Conservation (phyloP, 2,329 filamentous ascomycete genomes). For the Talaromyces sp. region DNA sequence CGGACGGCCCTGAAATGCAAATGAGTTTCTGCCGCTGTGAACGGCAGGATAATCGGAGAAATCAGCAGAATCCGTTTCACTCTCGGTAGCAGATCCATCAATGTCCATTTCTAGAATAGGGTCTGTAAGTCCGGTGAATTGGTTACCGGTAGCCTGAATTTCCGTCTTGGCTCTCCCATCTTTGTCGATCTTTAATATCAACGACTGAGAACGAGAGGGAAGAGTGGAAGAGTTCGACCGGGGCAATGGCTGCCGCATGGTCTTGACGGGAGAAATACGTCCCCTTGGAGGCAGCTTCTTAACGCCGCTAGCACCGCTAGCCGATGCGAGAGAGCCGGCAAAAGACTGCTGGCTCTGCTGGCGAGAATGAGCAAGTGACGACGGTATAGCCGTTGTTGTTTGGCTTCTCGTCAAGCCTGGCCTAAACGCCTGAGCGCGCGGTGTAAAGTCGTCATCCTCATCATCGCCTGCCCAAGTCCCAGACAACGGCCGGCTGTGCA, state of each 20-base stretch:
- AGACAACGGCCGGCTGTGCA: slow-evolving; percentile 19
- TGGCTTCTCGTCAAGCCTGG: slow-evolving; percentile 35
- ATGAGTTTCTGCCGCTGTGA: slow-evolving; percentile 34
- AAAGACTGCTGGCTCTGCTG: slow-evolving; percentile 22
- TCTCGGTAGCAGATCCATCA: slow-evolving; percentile 39
- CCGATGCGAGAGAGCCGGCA: slow-evolving; percentile 26
- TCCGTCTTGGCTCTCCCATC: slow-evolving; percentile 44
- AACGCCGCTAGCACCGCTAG: slow-evolving; percentile 29
- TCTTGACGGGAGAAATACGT: slow-evolving; percentile 36
- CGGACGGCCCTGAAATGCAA: slow-evolving; percentile 30
- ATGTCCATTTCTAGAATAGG: slow-evolving; percentile 32
- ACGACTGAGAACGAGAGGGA: slow-evolving; percentile 33
- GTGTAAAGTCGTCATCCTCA: slow-evolving; percentile 30
- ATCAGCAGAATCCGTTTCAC: slow-evolving; percentile 36
- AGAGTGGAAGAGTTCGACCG: slow-evolving; percentile 26
- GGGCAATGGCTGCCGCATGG: slow-evolving; percentile 25
- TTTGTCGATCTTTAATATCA: slow-evolving; percentile 43
- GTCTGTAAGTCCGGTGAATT: slow-evolving; percentile 28
- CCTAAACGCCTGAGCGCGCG: slow-evolving; percentile 24
- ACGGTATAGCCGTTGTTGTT: slow-evolving; percentile 32
- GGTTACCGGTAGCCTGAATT: slow-evolving; percentile 29
- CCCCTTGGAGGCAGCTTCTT: slow-evolving; percentile 39
- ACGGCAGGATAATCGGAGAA: slow-evolving; percentile 33
- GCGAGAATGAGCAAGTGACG: slow-evolving; percentile 21
- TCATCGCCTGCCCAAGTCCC: slow-evolving; percentile 22